Percentiles rank a stretch among this genome's conserved stretches.
Conservation (phyloP, 2,329 filamentous ascomycete species). For the Pseudonectria buxi region DNA sequence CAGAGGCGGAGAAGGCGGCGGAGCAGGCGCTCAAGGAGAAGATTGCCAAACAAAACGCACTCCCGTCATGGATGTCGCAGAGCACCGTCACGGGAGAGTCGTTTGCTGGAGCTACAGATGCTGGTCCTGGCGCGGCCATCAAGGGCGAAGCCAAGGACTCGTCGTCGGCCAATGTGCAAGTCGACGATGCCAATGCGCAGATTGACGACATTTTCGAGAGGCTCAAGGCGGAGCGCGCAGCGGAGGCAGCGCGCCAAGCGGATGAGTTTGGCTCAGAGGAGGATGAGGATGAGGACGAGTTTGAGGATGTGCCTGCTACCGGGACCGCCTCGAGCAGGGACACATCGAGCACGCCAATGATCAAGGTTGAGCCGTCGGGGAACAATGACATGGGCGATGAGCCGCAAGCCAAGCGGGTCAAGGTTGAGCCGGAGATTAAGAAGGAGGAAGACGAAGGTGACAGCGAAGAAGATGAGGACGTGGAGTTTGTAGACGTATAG, state of each 20-base stretch:
- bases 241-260: constrained; percentile 29
- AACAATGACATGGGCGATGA: constrained; percentile 31
- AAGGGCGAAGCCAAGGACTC: constrained; percentile 37
- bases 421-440: constrained; percentile 47
- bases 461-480: constrained; percentile 39
- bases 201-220: constrained; percentile 63
- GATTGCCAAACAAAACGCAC: constrained; percentile 59
- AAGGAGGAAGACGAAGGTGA: constrained; percentile 40
- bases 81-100: constrained; percentile 61
- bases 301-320: constrained; percentile 44
- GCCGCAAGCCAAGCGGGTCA: constrained; percentile 52
- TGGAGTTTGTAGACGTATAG: constrained; percentile 55
- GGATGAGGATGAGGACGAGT: constrained; percentile 38
- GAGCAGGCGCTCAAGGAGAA: constrained; percentile 60
- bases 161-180: constrained; percentile 28
- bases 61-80: constrained; percentile 66
- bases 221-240: constrained; percentile 55
- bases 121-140: constrained; percentile 21
- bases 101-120: constrained; percentile 35
- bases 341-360: constrained; percentile 25
- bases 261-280: constrained; percentile 28
- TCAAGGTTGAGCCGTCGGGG: constrained; percentile 30
- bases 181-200: constrained; percentile 43
- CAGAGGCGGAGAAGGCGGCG: constrained; percentile 59
- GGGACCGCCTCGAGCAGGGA: constrained; percentile 24